Conservation (phyloP, 2,329 filamentous ascomycete genomes). For the Trichoderma aggressivum region DNA sequence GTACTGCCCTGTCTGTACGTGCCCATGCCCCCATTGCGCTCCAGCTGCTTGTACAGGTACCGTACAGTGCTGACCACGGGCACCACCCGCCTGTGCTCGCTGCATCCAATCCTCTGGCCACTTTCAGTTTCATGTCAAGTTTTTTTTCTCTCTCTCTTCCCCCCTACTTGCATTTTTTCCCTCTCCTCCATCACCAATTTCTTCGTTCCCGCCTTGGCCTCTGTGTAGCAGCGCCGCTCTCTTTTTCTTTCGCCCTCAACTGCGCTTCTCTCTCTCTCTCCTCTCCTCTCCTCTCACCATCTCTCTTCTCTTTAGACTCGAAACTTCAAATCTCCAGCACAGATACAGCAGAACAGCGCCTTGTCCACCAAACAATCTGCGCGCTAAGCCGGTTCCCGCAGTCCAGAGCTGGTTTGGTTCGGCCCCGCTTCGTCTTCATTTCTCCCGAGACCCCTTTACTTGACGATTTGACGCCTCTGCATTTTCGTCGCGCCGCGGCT, state of each 20-base stretch:
- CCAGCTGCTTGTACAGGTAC: neutral
- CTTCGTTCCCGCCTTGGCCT: slow-evolving; percentile 10
- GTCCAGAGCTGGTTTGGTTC: slow-evolving; percentile 16
- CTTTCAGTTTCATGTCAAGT: neutral
- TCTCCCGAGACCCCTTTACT: slow-evolving; percentile 16
- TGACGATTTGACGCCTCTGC: slow-evolving; percentile 12
- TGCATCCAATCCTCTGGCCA: slow-evolving; percentile 8
- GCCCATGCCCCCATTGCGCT: neutral
- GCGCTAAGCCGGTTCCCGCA: slow-evolving; percentile 8
- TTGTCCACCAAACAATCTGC: neutral
- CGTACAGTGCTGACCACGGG: slow-evolving; percentile 9
- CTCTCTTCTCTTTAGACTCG: neutral
- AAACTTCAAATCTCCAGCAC: neutral
- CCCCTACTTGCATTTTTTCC: slow-evolving; percentile 2
- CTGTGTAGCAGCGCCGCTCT: slow-evolving; percentile 5
- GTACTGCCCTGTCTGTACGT: neutral
- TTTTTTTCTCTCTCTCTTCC: neutral
- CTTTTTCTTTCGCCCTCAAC: neutral
- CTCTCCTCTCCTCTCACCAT: neutral
- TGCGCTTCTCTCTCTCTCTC: neutral
- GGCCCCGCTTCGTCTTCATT: slow-evolving; percentile 18
- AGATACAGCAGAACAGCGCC: neutral
- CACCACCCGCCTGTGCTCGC: slow-evolving; percentile 10
- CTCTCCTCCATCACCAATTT: neutral
- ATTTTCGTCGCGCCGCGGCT: neutral